Conservation (phyloP, 2,329 filamentous ascomycete species). For the Claviceps cyperi region DNA sequence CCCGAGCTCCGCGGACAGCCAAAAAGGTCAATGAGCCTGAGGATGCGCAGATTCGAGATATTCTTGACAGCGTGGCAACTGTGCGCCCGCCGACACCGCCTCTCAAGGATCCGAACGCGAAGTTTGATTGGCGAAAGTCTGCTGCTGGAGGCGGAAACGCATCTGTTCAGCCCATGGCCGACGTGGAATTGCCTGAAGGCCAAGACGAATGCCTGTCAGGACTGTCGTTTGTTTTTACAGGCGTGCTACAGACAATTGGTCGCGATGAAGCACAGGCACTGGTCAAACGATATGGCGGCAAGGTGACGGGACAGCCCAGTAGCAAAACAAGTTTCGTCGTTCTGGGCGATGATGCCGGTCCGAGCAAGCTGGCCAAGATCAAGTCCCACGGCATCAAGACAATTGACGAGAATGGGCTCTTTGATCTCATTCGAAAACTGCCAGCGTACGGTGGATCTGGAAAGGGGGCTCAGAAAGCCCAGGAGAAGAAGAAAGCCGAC, state of each 20-base stretch:
- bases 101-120: conserved; percentile 50
- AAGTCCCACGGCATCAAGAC: conserved; percentile 67
- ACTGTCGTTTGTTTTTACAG: conserved; percentile 89
- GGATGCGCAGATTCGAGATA: conserved; percentile 58
- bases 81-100: conserved; percentile 76
- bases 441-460: conserved; percentile 79
- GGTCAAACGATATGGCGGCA: conserved; percentile 89
- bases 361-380: conserved; percentile 84
- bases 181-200: conserved; percentile 63
- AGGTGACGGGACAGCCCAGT: conserved; percentile 72
- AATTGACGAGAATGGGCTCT: conserved; percentile 86
- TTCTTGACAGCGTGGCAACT: conserved; percentile 75
- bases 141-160: conserved; percentile 43
- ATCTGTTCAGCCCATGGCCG: conserved; percentile 44
- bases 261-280: conserved; percentile 74
- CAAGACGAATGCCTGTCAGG: conserved; percentile 82
- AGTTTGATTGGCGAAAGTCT: conserved; percentile 66
- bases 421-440: conserved; percentile 65
- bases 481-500: conserved; percentile 73
- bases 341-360: conserved; percentile 78
- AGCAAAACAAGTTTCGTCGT: conserved; percentile 92
- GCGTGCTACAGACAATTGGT: conserved; percentile 63
- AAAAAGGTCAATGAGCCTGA: conserved; percentile 56
- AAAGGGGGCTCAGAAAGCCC: conserved; percentile 72
- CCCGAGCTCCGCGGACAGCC: conserved; percentile 39